A percentile compares a stretch with the other conserved stretches of the same genome.
phyloP scores from a whole-genome alignment of 106 monocot species.

The Phalaenopsis equestris region DNA sequence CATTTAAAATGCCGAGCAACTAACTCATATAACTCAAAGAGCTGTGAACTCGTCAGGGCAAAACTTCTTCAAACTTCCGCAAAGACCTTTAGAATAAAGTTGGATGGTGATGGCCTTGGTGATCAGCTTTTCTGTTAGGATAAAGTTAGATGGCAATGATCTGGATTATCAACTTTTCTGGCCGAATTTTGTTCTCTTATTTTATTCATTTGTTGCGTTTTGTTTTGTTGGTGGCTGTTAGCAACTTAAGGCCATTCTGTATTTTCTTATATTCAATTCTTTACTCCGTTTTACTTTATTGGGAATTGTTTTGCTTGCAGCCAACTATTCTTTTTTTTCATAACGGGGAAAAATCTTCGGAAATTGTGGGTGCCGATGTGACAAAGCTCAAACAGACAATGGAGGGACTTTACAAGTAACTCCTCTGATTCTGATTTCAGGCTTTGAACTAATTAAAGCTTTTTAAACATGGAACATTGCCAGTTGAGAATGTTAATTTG shows the following conservation, averaged over 20 bases:
- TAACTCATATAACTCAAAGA: too few relatives aligned
- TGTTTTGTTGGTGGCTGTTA: not conserved
- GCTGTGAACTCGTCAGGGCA: not conserved
- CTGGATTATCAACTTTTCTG: too few relatives aligned
- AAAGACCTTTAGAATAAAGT: not conserved
- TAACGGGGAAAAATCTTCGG: conserved; percentile 17
- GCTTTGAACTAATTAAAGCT: not conserved
- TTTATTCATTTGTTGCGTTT: not conserved
- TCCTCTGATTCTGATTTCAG: not conserved
- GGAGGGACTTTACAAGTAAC: conserved; percentile 26
- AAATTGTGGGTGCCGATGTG: conserved; percentile 25
- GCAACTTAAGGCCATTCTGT: not conserved
- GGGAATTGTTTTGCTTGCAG: conserved; percentile 5
- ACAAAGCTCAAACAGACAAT: conserved; percentile 8
- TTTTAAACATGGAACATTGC: not conserved
- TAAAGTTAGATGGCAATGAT: not conserved
- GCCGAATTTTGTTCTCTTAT: not conserved
- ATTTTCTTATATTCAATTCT: not conserved
- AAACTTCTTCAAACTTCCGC: not conserved
- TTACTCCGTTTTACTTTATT: not conserved
- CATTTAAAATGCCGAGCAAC: too few relatives aligned
- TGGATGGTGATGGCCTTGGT: too few relatives aligned
- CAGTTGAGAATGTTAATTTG: not conserved
- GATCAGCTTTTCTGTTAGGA: not conserved
- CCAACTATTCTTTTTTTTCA: conserved; percentile 20